phyloP scores from a whole-genome alignment of 768 basidiomycete genomes.

The Rhizopogon vinicolor region DNA sequence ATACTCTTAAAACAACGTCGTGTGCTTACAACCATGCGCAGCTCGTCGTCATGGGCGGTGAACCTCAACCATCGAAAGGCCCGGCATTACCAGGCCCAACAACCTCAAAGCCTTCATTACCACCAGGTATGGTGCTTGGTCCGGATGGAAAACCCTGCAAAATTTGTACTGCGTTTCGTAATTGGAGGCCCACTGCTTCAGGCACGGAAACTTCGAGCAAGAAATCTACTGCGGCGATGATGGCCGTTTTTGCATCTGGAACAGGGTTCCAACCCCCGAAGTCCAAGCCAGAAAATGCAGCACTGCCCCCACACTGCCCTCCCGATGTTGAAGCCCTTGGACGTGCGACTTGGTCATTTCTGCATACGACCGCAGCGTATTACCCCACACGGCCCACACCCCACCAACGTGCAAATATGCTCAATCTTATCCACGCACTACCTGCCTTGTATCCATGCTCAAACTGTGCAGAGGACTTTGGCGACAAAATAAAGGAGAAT shows the following conservation, averaged over 20 bases:
- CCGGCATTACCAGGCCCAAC: slow-evolving; percentile 2
- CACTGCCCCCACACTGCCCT: slow-evolving; percentile 69
- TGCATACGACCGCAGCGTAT: slow-evolving; percentile 93
- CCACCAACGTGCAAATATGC: slow-evolving; percentile 79
- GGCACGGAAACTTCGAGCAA: slow-evolving; percentile 18
- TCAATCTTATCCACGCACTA: slow-evolving; percentile 69
- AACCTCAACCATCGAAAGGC: not conserved
- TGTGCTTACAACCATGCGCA: not conserved
- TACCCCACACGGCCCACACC: slow-evolving; percentile 82
- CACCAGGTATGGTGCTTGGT: slow-evolving; percentile 84
- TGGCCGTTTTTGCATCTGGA: slow-evolving; percentile 29
- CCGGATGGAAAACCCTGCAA: slow-evolving; percentile 96
- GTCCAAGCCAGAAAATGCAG: slow-evolving; percentile 25
- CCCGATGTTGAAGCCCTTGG: slow-evolving; percentile 89
- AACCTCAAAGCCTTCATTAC: slow-evolving; percentile 31
- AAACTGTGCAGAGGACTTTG: slow-evolving; percentile 82
- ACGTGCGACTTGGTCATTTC: slow-evolving; percentile 93
- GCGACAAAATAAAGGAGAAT: slow-evolving; percentile 54
- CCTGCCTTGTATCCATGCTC: slow-evolving; percentile 87
- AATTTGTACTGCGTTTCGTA: slow-evolving; percentile 77
- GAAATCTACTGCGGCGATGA: slow-evolving; percentile 28
- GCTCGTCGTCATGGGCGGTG: not conserved
- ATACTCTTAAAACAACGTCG: not conserved
- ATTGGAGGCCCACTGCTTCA: slow-evolving; percentile 49
- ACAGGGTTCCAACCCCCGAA: slow-evolving; percentile 19